These are phyloP conservation scores for Thelephora aurantiotincta DNA, from an alignment of 768 basidiomycete species.

Conservation along the genomic window DNA sequence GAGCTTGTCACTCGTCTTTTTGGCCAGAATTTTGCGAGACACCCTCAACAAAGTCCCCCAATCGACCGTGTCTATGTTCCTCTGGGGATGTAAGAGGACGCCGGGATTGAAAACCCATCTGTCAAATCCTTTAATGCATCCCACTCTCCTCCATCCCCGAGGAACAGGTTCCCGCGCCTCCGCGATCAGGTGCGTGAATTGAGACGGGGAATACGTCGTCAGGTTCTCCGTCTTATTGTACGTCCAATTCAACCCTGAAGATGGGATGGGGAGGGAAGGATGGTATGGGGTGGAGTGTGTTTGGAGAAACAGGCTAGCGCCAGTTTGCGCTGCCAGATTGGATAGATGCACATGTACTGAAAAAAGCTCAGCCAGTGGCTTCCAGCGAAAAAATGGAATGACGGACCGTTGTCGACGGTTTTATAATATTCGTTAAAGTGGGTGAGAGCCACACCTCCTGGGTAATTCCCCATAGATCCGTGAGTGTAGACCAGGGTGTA, in stretches of 20 bases:
- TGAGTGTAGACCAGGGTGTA: conserved; percentile 37
- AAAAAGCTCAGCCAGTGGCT: conserved; percentile 1
- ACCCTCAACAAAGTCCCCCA: too few species aligned
- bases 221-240: conserved; percentile 80
- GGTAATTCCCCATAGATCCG: conserved; percentile 71
- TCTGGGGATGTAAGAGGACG: neutral
- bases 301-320: conserved; percentile 80
- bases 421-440: conserved; percentile 41
- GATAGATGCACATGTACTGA: conserved; percentile 64
- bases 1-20: too few species aligned
- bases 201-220: conserved; percentile 23
- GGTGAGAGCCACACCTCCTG: conserved; percentile 66
- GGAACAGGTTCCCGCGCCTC: conserved; percentile 10
- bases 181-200: conserved; percentile 51
- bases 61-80: too few species aligned
- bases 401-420: conserved; percentile 18
- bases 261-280: conserved; percentile 7
- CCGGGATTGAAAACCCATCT: neutral
- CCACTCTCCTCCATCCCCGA: neutral
- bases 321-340: conserved; percentile 80
- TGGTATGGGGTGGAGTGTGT: conserved; percentile 43
- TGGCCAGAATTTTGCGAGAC: too few species aligned
- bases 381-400: neutral
- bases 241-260: conserved; percentile 27
- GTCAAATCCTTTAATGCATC: neutral